Conservation (phyloP, 2,329 filamentous ascomycete species). For the Podosphaera fusca region DNA sequence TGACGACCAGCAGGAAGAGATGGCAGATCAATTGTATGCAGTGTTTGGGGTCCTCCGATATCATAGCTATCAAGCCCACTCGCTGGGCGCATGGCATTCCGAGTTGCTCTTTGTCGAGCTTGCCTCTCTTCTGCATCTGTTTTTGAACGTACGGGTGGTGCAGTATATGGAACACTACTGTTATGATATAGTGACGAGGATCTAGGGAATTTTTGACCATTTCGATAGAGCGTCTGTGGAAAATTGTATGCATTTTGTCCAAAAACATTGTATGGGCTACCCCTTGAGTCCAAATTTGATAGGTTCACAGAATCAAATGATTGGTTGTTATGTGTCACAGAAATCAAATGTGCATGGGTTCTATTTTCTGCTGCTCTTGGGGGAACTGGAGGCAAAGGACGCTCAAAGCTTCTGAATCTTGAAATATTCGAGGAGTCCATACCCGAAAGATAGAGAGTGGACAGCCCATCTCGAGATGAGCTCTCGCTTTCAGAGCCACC, state of each 20-base stretch:
- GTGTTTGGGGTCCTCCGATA: slow-evolving; percentile 23
- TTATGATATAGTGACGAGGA: slow-evolving; percentile 70
- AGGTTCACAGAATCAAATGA: slow-evolving; percentile 23
- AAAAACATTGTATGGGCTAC: slow-evolving; percentile 9
- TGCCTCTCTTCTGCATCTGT: slow-evolving; percentile 60
- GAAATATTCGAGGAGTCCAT: slow-evolving; percentile 36
- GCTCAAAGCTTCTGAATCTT: slow-evolving; percentile 16
- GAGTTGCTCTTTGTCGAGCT: slow-evolving; percentile 28
- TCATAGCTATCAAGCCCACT: slow-evolving; percentile 33
- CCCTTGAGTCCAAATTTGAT: slow-evolving; percentile 22
- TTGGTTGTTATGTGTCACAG: slow-evolving; percentile 37
- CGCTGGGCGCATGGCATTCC: slow-evolving; percentile 27
- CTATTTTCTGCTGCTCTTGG: slow-evolving; percentile 22
- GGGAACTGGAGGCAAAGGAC: slow-evolving; percentile 39
- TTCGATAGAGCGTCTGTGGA: slow-evolving; percentile 22
- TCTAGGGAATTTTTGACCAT: slow-evolving; percentile 30
- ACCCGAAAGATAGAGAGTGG: slow-evolving; percentile 84
- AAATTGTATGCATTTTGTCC: slow-evolving; percentile 13
- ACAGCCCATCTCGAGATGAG: slow-evolving; percentile 47
- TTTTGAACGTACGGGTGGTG: slow-evolving; percentile 72
- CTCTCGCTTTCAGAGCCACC: slow-evolving; percentile 34
- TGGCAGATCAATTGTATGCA: slow-evolving; percentile 58
- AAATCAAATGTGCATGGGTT: slow-evolving; percentile 21
- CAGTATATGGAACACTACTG: slow-evolving; percentile 53
- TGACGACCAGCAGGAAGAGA: slow-evolving; percentile 58